Conservation (phyloP, 352 stramenopile species). For the Aphanomyces invadans region DNA sequence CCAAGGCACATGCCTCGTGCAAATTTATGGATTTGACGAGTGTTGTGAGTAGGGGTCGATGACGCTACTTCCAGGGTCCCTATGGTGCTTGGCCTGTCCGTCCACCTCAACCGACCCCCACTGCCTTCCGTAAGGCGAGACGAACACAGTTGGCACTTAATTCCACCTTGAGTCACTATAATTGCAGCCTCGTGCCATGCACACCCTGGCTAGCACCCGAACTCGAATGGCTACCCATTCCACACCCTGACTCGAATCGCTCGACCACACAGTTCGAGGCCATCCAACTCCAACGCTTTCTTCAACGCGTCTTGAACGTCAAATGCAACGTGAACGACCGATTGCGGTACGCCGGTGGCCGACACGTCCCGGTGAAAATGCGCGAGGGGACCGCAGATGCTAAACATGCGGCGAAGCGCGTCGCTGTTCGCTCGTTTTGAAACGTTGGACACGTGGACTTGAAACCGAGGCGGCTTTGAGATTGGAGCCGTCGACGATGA, state of each 20-base stretch:
- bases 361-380: not conserved
- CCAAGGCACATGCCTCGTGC: not conserved
- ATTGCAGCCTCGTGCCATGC: too few relatives aligned
- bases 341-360: not conserved
- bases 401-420: conserved; percentile 1
- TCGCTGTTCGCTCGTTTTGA: not conserved
- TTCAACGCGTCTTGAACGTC: not conserved
- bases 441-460: not conserved
- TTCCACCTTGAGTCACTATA: too few relatives aligned
- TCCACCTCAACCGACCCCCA: not conserved
- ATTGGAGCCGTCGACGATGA: not conserved
- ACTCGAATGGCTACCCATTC: not conserved
- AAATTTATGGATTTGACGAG: too few relatives aligned
- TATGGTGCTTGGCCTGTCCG: not conserved
- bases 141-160: too few relatives aligned
- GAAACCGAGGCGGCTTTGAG: not conserved
- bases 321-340: not conserved
- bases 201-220: too few relatives aligned
- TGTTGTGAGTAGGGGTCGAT: not conserved
- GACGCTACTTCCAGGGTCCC: not conserved
- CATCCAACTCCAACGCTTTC: not conserved
- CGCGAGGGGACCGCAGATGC: not conserved
- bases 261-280: not conserved
- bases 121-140: not conserved
- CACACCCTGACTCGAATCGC: not conserved